Conservation (phyloP, 768 basidiomycete species). For the Roridomyces roridus region DNA sequence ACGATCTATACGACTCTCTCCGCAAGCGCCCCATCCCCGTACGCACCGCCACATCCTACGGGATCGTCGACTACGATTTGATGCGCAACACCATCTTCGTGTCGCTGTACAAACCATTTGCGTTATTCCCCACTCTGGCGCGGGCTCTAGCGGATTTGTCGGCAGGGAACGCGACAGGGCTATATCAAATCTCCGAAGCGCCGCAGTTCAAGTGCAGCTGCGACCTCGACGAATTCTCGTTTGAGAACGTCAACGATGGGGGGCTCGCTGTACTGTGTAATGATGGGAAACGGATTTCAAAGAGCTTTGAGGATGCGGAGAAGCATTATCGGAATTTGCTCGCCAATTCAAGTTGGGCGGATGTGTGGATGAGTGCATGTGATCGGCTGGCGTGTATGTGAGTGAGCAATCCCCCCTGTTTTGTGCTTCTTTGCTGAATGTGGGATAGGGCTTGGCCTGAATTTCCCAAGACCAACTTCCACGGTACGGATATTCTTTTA, state of each 20-base stretch:
- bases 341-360: slow-evolving; percentile 2
- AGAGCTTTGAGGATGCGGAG: background rate
- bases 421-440: background rate
- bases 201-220: slow-evolving; percentile 39
- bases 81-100: slow-evolving; percentile 38
- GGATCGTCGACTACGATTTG: slow-evolving; percentile 42
- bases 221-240: slow-evolving; percentile 15
- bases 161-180: slow-evolving; percentile 33
- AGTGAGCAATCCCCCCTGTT: background rate
- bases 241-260: background rate
- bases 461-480: slow-evolving; percentile 21
- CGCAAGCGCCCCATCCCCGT: slow-evolving; percentile 41
- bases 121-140: slow-evolving; percentile 39
- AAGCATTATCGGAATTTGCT: slow-evolving; percentile 2
- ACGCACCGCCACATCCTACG: slow-evolving; percentile 34
- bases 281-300: slow-evolving; percentile 11
- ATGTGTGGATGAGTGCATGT: background rate
- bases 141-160: slow-evolving; percentile 41
- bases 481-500: background rate
- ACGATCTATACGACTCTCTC: slow-evolving; percentile 37
- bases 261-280: slow-evolving; percentile 4
- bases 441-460: slow-evolving; percentile 19
- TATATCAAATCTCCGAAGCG: slow-evolving; percentile 28
- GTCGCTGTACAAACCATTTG: slow-evolving; percentile 43
- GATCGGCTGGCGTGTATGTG: slow-evolving; percentile 14